Percentiles rank a stretch among this genome's conserved stretches.
Conservation (phyloP, 805 yeast species). For the Candida patagonica region DNA sequence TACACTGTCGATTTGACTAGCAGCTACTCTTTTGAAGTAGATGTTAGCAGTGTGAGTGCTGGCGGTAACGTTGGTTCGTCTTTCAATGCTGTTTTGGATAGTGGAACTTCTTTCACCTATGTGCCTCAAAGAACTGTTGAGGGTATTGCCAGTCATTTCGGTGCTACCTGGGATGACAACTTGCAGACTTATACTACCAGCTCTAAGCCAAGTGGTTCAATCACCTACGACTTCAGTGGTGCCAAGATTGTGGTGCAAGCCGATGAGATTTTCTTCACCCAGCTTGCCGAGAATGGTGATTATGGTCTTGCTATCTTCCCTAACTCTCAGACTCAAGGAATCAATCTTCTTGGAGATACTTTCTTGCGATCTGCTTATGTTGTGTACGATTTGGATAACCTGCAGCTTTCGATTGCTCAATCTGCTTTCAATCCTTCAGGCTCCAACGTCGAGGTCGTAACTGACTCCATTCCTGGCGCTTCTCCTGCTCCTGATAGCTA, state of each 20-base stretch:
- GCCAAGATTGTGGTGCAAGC: conserved; percentile 19
- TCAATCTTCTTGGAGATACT: conserved; percentile 49
- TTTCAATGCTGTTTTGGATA: conserved; percentile 29
- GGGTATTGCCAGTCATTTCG: conserved; percentile 7
- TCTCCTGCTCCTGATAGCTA: conserved; percentile 14
- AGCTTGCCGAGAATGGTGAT: conserved; percentile 2
- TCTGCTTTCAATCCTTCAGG: conserved; percentile 24
- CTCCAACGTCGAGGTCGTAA: conserved; percentile 18
- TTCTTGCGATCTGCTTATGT: conserved; percentile 56
- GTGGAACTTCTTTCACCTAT: conserved; percentile 46
- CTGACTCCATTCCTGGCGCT: conserved; percentile 23
- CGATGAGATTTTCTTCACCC: not conserved
- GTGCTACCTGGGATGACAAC: conserved; percentile 6
- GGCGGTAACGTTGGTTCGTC: not conserved
- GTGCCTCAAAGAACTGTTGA: conserved; percentile 32
- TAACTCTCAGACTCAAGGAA: conserved; percentile 2
- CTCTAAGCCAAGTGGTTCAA: conserved; percentile 1
- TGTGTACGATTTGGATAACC: conserved; percentile 57
- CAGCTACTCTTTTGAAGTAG: conserved; percentile 13
- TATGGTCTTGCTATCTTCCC: conserved; percentile 7
- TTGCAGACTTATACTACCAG: conserved; percentile 3
- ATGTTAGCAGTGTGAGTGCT: not conserved
- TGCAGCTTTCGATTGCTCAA: conserved; percentile 47
- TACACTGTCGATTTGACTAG: conserved; percentile 34
- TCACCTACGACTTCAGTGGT: conserved; percentile 19